These are phyloP conservation scores for Atalantia buxifolia DNA, from an alignment of 345 rosid genomes.

Conservation along the genomic window DNA sequence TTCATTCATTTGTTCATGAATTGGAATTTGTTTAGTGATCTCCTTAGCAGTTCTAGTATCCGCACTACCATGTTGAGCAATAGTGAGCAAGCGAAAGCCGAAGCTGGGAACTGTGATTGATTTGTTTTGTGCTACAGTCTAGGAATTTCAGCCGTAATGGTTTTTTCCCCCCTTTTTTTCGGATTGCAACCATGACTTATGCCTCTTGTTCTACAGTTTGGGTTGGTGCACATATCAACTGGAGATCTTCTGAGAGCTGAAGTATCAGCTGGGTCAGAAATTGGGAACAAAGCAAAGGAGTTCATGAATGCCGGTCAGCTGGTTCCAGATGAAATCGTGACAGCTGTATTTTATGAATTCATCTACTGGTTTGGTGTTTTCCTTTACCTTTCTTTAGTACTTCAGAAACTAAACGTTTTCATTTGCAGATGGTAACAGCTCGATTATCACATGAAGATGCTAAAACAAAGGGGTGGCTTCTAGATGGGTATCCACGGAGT, in stretches of 20 bases:
- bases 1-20: no score
- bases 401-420: constrained; percentile 3
- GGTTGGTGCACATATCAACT: constrained; percentile 87
- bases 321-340: constrained; percentile 87
- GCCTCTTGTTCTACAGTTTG: constrained; percentile 37
- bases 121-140: not conserved
- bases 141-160: not conserved
- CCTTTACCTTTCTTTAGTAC: constrained; percentile 1
- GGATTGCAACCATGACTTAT: not conserved
- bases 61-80: not conserved
- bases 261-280: constrained; percentile 71
- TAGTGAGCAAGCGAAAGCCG: not conserved
- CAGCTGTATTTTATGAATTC: constrained; percentile 42
- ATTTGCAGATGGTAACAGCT: constrained; percentile 58
- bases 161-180: not conserved
- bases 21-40: not conserved
- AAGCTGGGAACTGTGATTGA: not conserved
- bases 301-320: constrained; percentile 75
- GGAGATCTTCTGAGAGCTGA: constrained; percentile 89
- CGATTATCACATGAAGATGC: constrained; percentile 67
- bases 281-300: constrained; percentile 74
- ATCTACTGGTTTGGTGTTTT: not conserved
- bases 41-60: not conserved
- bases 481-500: constrained; percentile 88
- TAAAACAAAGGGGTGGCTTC: constrained; percentile 83